phyloP scores from a whole-genome alignment of 2,329 filamentous ascomycete genomes.

The Diaporthe nobilis region DNA sequence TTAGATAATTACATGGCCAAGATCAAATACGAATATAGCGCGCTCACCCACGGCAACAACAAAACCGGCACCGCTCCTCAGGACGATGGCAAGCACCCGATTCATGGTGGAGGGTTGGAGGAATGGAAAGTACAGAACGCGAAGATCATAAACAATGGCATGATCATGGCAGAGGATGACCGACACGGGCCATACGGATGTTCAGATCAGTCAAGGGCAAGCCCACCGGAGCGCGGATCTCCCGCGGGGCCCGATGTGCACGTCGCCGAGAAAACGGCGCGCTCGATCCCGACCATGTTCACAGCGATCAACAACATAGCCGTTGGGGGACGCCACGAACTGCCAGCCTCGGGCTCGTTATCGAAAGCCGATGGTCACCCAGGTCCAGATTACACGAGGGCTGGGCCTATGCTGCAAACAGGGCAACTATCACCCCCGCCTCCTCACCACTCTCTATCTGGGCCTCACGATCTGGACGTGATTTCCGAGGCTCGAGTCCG shows the following conservation, averaged over 20 bases:
- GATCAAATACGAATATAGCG: conserved; percentile 64
- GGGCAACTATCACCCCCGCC: conserved; percentile 54
- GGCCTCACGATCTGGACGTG: conserved; percentile 1
- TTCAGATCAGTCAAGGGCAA: conserved; percentile 48
- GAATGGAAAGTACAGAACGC: conserved; percentile 63
- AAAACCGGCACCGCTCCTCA: conserved; percentile 19
- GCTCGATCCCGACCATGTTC: conserved; percentile 53
- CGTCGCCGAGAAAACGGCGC: conserved; percentile 45
- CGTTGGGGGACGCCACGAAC: conserved; percentile 3
- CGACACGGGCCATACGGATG: conserved; percentile 39
- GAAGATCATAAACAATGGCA: conserved; percentile 60
- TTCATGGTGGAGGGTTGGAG: conserved; percentile 68
- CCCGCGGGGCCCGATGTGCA: conserved; percentile 47
- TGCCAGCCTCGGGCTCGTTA: neutral
- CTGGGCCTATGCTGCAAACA: neutral
- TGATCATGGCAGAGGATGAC: conserved; percentile 54
- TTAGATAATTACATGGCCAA: conserved; percentile 67
- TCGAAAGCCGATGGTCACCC: conserved; percentile 1
- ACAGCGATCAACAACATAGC: conserved; percentile 55
- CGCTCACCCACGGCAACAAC: conserved; percentile 47
- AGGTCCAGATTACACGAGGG: neutral
- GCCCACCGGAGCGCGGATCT: conserved; percentile 51
- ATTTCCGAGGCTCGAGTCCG: neutral
- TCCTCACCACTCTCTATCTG: conserved; percentile 9
- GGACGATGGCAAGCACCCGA: conserved; percentile 53